These are phyloP conservation scores for Prunus salicina DNA, from an alignment of 306 rosid species.

Conservation along the genomic window DNA sequence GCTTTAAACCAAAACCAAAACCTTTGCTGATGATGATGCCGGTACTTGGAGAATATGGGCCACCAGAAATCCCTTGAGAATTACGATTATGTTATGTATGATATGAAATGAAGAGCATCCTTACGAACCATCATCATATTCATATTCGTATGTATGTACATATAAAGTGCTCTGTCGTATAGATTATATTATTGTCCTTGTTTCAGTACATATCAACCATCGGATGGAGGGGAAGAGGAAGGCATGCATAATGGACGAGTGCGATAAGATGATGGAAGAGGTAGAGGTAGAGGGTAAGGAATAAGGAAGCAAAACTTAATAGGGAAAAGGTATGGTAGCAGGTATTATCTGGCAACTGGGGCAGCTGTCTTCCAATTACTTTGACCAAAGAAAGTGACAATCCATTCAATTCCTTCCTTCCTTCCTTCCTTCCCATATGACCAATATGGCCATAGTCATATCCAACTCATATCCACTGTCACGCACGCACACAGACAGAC, in stretches of 20 bases:
- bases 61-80: too few relatives aligned
- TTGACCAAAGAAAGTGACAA: conserved; percentile 28
- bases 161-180: too few relatives aligned
- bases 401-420: background rate
- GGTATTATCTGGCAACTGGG: conserved; percentile 29
- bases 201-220: too few relatives aligned
- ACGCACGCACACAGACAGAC: too few relatives aligned
- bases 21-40: too few relatives aligned
- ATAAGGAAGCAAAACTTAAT: background rate
- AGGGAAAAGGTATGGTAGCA: background rate
- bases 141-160: too few relatives aligned
- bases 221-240: background rate
- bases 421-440: background rate
- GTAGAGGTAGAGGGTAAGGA: background rate
- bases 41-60: too few relatives aligned
- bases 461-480: background rate
- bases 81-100: too few relatives aligned
- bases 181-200: too few relatives aligned
- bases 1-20: too few relatives aligned
- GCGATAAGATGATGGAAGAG: background rate
- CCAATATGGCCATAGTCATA: background rate
- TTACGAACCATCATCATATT: too few relatives aligned
- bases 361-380: conserved; percentile 40
- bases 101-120: too few relatives aligned
- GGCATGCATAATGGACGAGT: background rate